A percentile compares a stretch with the other conserved stretches of the same genome.
These are phyloP conservation scores for Betula pendula DNA, from an alignment of 306 rosid genomes.

Conservation along the genomic window DNA sequence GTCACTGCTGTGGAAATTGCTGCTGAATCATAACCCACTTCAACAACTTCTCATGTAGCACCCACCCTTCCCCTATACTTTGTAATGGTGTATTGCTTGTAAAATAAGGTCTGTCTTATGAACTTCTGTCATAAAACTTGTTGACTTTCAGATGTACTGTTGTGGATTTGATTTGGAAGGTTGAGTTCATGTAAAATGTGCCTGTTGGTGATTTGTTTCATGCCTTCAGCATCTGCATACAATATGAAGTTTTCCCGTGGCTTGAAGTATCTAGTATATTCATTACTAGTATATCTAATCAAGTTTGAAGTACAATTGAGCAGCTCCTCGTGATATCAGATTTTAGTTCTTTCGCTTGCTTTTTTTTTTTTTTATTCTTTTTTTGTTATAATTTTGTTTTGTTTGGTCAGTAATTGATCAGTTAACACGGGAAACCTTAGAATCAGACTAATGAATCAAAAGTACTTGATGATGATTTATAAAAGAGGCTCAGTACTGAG, in stretches of 20 bases:
- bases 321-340: neutral
- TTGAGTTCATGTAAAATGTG: neutral
- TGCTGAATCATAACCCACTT: conserved; percentile 21
- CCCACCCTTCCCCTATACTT: neutral
- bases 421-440: neutral
- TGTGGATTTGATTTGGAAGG: neutral
- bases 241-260: neutral
- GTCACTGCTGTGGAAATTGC: conserved; percentile 27
- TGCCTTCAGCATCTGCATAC: neutral
- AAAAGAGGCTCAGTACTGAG: neutral
- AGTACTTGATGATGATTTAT: neutral
- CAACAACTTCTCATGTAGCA: conserved; percentile 9
- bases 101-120: conserved; percentile 3
- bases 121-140: neutral
- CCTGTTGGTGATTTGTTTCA: neutral
- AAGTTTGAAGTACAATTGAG: neutral
- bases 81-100: conserved; percentile 1
- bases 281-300: neutral
- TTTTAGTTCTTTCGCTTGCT: neutral
- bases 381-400: neutral
- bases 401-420: neutral
- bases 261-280: neutral
- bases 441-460: neutral
- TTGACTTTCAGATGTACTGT: neutral
- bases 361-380: neutral